Conservation (phyloP, 1,139 yeast genomes). For the Spencermartinsiella ligniputridi region DNA sequence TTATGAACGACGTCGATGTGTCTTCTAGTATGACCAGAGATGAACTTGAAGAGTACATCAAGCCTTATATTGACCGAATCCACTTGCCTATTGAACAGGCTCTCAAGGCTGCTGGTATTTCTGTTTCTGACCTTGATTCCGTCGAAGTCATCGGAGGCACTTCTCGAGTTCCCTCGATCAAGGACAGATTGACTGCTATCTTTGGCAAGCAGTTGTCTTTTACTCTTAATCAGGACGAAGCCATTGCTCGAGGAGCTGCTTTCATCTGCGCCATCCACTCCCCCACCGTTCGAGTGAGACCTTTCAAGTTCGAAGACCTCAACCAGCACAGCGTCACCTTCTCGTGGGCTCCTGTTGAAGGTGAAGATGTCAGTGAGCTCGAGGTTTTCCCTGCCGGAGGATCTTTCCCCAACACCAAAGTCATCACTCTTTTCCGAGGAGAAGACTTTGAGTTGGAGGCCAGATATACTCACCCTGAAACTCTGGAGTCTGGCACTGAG, state of each 20-base stretch:
- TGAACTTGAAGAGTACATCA: conserved; percentile 83
- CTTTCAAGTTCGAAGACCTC: conserved; percentile 95
- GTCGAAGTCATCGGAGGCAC: conserved; percentile 98
- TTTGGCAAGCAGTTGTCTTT: conserved; percentile 86
- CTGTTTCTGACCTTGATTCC: conserved; percentile 72
- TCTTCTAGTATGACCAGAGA: conserved; percentile 86
- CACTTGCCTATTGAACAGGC: conserved; percentile 77
- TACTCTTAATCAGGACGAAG: conserved; percentile 98
- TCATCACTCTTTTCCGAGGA: conserved; percentile 88
- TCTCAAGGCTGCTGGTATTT: conserved; percentile 70
- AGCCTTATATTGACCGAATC: conserved; percentile 75
- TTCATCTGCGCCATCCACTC: conserved; percentile 99
- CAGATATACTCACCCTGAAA: conserved; percentile 69
- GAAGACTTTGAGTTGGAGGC: conserved; percentile 87
- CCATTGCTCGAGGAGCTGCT: conserved; percentile 98
- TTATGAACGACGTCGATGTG: conserved; percentile 96
- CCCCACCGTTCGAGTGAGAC: conserved; percentile 97
- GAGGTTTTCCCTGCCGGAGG: conserved; percentile 98
- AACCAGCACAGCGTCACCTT: conserved; percentile 91
- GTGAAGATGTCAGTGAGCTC: conserved; percentile 80
- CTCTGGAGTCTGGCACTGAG: conserved; percentile 65
- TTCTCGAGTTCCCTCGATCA: conserved; percentile 93
- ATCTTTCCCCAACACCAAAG: conserved; percentile 89
- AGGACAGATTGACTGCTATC: conserved; percentile 71
- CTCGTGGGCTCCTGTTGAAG: conserved; percentile 92